These are phyloP conservation scores for Cutaneotrichosporon daszewskae DNA, from an alignment of 1,284 basidiomycete genomes.

Conservation along the genomic window DNA sequence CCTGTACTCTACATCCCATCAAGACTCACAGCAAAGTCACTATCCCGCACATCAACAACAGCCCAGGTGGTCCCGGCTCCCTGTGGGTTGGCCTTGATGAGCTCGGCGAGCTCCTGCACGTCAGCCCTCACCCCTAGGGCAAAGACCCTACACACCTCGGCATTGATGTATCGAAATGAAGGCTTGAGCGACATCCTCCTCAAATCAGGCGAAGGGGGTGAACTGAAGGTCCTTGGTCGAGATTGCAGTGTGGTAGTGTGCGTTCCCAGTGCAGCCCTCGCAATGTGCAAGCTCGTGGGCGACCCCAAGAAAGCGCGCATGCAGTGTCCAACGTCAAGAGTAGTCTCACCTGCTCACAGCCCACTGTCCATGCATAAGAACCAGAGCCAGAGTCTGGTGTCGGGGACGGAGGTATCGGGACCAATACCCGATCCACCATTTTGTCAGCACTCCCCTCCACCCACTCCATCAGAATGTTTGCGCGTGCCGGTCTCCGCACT, in stretches of 20 bases:
- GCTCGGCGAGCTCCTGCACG: conserved; percentile 36
- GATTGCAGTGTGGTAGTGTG: too few relatives aligned
- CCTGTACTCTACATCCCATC: not conserved
- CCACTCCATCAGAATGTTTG: conserved; percentile 32
- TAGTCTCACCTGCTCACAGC: too few relatives aligned
- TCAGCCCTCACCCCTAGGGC: not conserved
- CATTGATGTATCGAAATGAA: conserved; percentile 41
- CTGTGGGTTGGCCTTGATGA: conserved; percentile 37
- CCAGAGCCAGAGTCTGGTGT: too few relatives aligned
- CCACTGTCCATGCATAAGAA: not conserved
- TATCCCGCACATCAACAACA: conserved; percentile 45
- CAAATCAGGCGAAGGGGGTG: too few relatives aligned
- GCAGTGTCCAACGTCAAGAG: too few relatives aligned
- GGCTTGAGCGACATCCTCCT: conserved; percentile 37
- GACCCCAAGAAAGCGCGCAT: not conserved
- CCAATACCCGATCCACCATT: conserved; percentile 4
- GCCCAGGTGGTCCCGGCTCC: conserved; percentile 28
- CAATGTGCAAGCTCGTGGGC: not conserved
- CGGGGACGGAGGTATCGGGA: conserved; percentile 1
- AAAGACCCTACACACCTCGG: conserved; percentile 24
- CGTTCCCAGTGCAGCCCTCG: not conserved
- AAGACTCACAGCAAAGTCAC: conserved; percentile 44
- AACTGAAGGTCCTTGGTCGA: not conserved
- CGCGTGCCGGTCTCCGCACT: conserved; percentile 40
- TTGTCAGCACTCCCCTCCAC: conserved; percentile 6